Conservation (phyloP, 768 basidiomycete genomes). For the Leccinum fibrillosum region DNA sequence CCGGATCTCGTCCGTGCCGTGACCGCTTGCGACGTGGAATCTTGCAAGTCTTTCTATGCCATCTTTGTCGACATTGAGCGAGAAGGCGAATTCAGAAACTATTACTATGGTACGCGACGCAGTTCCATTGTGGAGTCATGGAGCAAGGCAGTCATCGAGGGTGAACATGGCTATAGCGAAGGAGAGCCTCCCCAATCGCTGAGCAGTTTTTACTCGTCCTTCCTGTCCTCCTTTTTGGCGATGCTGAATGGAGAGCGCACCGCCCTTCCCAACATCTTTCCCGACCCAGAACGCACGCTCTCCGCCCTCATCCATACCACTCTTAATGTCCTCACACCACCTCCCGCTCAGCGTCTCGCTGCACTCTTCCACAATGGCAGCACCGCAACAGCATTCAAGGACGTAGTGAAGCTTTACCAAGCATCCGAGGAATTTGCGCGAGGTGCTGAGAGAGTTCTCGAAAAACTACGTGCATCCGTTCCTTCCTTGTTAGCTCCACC, state of each 20-base stretch:
- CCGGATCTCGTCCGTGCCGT: constrained; percentile 89
- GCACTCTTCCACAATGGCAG: constrained; percentile 58
- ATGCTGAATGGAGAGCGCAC: constrained; percentile 69
- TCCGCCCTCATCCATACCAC: constrained; percentile 82
- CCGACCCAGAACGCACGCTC: constrained; percentile 73
- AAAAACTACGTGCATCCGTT: constrained; percentile 54
- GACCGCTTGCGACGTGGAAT: constrained; percentile 67
- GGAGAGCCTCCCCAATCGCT: constrained; percentile 46
- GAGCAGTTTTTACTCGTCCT: constrained; percentile 65
- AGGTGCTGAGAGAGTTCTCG: constrained; percentile 69
- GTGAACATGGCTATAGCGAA: constrained; percentile 13
- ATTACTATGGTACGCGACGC: constrained; percentile 87
- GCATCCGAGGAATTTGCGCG: constrained; percentile 82
- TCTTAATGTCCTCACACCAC: constrained; percentile 75
- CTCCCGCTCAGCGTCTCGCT: constrained; percentile 75
- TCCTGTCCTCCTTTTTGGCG: constrained; percentile 66
- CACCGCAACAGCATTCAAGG: constrained; percentile 58
- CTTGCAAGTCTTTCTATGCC: constrained; percentile 74
- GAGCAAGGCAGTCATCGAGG: constrained; percentile 52
- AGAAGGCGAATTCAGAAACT: constrained; percentile 88
- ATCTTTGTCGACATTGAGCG: constrained; percentile 92
- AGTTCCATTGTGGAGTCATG: constrained; percentile 63
- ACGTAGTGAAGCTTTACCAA: constrained; percentile 68
- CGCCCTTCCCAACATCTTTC: constrained; percentile 82
- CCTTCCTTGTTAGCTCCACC: constrained; percentile 19